These are phyloP conservation scores for Tuber brumale DNA, from an alignment of 495 filamentous ascomycete species.

Conservation along the genomic window DNA sequence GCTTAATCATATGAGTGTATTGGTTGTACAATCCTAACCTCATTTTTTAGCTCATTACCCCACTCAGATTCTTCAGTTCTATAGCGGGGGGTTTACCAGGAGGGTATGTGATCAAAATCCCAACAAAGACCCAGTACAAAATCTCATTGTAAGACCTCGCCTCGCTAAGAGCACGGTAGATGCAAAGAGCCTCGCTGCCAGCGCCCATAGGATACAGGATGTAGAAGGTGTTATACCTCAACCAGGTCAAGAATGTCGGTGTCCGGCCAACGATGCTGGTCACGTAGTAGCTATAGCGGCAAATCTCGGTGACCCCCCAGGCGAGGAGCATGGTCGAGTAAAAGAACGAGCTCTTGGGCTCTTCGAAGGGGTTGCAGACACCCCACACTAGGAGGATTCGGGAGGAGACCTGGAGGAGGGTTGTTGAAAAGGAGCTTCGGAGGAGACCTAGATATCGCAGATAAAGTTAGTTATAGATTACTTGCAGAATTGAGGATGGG, in stretches of 20 bases:
- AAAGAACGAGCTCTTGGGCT: conserved; percentile 47
- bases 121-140: conserved; percentile 56
- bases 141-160: conserved; percentile 49
- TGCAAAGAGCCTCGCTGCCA: conserved; percentile 70
- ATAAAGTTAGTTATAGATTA: neutral
- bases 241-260: conserved; percentile 66
- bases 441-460: conserved; percentile 58
- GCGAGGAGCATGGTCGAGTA: conserved; percentile 70
- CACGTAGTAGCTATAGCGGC: conserved; percentile 83
- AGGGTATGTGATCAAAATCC: conserved; percentile 65
- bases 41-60: conserved; percentile 8
- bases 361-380: conserved; percentile 62
- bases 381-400: conserved; percentile 82
- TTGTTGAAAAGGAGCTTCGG: conserved; percentile 75
- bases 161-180: conserved; percentile 58
- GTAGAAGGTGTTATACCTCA: conserved; percentile 89
- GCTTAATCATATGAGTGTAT: conserved; percentile 89
- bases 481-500: neutral
- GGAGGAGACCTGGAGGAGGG: conserved; percentile 76
- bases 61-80: conserved; percentile 3
- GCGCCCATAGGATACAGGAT: conserved; percentile 90
- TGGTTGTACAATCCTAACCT: conserved; percentile 70
- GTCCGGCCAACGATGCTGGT: conserved; percentile 56
- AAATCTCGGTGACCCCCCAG: conserved; percentile 79
- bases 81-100: conserved; percentile 57